phyloP scores from a whole-genome alignment of 345 rosid species.

The Eutrema heterophyllum region DNA sequence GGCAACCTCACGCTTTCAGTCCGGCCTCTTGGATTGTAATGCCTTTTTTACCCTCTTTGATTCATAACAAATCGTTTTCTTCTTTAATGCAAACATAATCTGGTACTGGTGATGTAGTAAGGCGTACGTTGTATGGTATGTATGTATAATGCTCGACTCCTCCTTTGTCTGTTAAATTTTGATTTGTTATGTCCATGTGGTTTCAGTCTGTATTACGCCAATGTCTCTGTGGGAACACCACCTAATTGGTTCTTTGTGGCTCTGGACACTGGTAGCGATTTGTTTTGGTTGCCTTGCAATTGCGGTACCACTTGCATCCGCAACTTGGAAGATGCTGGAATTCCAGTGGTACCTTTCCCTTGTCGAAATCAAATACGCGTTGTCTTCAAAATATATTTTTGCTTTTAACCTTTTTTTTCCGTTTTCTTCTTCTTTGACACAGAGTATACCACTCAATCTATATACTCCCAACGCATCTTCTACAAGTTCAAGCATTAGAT shows the following conservation, averaged over 20 bases:
- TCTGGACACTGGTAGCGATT: conserved; percentile 75
- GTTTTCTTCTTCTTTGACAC: conserved; percentile 7
- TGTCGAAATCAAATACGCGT: neutral
- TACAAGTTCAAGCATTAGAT: conserved; percentile 51
- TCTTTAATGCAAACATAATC: neutral
- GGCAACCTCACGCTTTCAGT: conserved; percentile 57
- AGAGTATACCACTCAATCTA: conserved; percentile 48
- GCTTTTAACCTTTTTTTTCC: neutral
- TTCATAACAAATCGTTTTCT: neutral
- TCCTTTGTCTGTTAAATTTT: neutral
- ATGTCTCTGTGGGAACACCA: conserved; percentile 79
- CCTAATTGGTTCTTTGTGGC: conserved; percentile 68
- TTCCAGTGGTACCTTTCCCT: conserved; percentile 25
- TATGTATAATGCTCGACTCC: neutral
- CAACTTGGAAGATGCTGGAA: conserved; percentile 29
- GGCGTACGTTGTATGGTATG: neutral
- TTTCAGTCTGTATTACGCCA: conserved; percentile 75
- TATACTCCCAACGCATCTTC: conserved; percentile 64
- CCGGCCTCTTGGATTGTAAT: conserved; percentile 36
- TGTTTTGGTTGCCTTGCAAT: conserved; percentile 94
- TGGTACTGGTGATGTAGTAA: neutral
- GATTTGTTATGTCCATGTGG: neutral
- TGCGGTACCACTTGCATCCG: conserved; percentile 50
- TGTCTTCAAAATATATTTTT: neutral
- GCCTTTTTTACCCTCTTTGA: neutral